Conservation (phyloP, 768 basidiomycete genomes). For the Xerocomellus chrysenteron region DNA sequence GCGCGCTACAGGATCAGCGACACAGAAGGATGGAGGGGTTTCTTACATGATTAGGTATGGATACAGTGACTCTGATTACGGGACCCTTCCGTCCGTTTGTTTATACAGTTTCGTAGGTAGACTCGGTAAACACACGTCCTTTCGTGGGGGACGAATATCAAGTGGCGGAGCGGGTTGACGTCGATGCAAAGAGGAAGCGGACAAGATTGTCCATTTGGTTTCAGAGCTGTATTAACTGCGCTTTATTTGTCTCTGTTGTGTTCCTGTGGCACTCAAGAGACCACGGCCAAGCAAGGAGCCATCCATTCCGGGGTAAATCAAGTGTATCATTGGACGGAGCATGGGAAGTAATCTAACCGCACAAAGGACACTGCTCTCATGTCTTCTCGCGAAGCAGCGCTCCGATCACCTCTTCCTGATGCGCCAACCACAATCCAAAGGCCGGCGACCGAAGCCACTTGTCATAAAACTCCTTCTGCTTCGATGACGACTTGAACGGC, state of each 20-base stretch:
- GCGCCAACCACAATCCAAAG: constrained; percentile 78
- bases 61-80: constrained; percentile 32
- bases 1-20: constrained; percentile 33
- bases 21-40: constrained; percentile 12
- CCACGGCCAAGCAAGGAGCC: no score
- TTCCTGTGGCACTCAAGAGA: constrained; percentile 19
- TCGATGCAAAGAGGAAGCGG: constrained; percentile 13
- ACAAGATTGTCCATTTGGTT: constrained; percentile 7
- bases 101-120: constrained; percentile 29
- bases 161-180: constrained; percentile 1
- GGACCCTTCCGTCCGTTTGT: constrained; percentile 13
- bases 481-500: constrained; percentile 68
- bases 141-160: constrained; percentile 9
- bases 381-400: constrained; percentile 42
- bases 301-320: background rate
- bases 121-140: constrained; percentile 10
- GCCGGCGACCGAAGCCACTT: constrained; percentile 72
- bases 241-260: constrained; percentile 28
- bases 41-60: constrained; percentile 37
- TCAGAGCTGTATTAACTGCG: constrained; percentile 14
- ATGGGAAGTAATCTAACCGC: background rate
- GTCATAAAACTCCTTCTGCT: constrained; percentile 74
- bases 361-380: background rate
- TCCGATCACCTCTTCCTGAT: constrained; percentile 71
- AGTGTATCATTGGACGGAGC: background rate